Evolutionary conservation across 108 stramenopile species (phyloP).

Genomic region (Nannochloropsis gaditana): DNA sequence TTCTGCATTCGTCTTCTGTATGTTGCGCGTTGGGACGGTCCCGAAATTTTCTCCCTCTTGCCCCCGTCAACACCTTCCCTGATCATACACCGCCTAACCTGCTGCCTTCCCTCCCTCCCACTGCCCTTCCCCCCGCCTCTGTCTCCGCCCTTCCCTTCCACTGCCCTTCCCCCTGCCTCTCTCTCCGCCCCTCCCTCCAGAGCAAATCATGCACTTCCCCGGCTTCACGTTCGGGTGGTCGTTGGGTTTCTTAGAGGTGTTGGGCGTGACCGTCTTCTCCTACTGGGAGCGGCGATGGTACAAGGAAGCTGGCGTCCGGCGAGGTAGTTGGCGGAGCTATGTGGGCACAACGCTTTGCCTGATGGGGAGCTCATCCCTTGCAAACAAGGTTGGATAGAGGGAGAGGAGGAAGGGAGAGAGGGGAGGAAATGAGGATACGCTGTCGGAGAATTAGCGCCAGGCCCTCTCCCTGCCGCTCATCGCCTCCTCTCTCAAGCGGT

Average conservation of each 20-base stretch:
- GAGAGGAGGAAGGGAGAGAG: not conserved
- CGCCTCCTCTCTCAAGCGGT: no score
- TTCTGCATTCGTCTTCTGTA: no score
- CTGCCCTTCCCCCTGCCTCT: not conserved
- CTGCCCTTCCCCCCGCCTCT: no score
- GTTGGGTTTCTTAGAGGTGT: constrained; percentile 84
- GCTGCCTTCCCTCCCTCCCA: no score
- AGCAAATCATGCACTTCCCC: constrained; percentile 75
- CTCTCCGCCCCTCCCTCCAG: constrained; percentile 63
- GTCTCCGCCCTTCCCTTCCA: constrained; percentile 67
- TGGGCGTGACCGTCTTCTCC: constrained; percentile 64
- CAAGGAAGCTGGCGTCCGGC: constrained; percentile 44
- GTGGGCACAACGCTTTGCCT: constrained; percentile 70
- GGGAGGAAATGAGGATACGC: not conserved
- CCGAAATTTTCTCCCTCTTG: no score
- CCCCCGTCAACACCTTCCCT: no score
- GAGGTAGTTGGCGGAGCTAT: constrained; percentile 72
- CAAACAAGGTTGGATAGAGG: constrained; percentile 51
- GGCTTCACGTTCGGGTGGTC: constrained; percentile 66
- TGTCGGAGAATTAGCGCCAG: not conserved
- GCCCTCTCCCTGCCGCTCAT: no score
- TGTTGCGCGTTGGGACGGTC: no score
- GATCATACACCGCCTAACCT: no score
- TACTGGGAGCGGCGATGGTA: constrained; percentile 31
- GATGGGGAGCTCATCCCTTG: constrained; percentile 73